Evolutionary conservation across 2,329 filamentous ascomycete genomes (phyloP).

Genomic region (Gliomastix tumulicola): DNA sequence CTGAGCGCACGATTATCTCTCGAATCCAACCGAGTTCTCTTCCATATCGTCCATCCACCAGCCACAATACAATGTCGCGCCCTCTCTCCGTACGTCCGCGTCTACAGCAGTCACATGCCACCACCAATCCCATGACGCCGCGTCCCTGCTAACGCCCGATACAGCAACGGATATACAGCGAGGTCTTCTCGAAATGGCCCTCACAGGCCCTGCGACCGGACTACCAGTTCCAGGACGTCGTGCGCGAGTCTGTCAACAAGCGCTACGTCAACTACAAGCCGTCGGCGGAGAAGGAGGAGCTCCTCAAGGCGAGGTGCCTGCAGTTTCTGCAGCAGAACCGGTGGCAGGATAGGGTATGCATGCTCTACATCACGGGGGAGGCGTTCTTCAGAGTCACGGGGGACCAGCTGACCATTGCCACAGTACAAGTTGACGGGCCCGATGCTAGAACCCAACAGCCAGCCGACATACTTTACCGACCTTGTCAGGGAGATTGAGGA

Average conservation of each 20-base stretch:
- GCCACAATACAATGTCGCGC: background rate
- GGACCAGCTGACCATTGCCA: constrained; percentile 2
- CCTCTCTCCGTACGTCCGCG: background rate
- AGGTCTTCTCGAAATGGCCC: constrained; percentile 49
- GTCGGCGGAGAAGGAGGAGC: constrained; percentile 37
- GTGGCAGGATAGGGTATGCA: constrained; percentile 45
- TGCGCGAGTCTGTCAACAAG: constrained; percentile 29
- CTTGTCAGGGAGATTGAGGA: constrained; percentile 56
- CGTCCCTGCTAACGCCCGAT: too few relatives aligned
- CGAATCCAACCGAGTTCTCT: constrained; percentile 4
- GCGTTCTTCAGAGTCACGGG: too few relatives aligned
- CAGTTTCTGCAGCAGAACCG: constrained; percentile 53
- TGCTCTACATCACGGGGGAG: too few relatives aligned
- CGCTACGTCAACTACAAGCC: constrained; percentile 23
- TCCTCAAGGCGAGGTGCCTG: constrained; percentile 52
- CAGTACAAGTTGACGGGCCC: constrained; percentile 35
- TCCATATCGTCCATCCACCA: too few relatives aligned
- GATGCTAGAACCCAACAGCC: constrained; percentile 51
- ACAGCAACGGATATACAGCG: constrained; percentile 27
- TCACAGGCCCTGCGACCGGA: constrained; percentile 56
- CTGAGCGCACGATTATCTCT: too few relatives aligned
- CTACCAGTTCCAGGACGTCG: constrained; percentile 52
- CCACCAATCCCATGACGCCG: too few relatives aligned
- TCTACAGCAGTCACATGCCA: background rate
- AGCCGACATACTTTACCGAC: constrained; percentile 57